phyloP scores from a whole-genome alignment of 805 yeast species.

The Metschnikowia hibisci region DNA sequence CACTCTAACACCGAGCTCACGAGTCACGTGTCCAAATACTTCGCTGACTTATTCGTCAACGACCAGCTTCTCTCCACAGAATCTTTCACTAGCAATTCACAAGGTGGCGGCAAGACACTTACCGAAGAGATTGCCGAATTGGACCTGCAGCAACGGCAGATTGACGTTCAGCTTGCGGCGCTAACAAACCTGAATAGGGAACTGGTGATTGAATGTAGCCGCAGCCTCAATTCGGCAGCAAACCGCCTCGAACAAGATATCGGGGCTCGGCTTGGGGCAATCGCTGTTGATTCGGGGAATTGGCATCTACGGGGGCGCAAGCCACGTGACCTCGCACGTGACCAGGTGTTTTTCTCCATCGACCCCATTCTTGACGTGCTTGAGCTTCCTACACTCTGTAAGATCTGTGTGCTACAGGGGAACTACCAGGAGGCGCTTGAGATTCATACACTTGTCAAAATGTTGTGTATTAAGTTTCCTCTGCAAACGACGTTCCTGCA shows the following conservation, averaged over 20 bases:
- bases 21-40: constrained; percentile 25
- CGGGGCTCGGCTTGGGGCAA: constrained; percentile 17
- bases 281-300: constrained; percentile 8
- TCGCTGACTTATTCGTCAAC: constrained; percentile 43
- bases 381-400: constrained; percentile 78
- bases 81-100: constrained; percentile 36
- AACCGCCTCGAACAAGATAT: constrained; percentile 7
- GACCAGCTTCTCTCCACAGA: constrained; percentile 47
- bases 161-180: constrained; percentile 45
- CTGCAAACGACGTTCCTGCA: constrained; percentile 48
- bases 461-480: constrained; percentile 69
- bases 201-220: constrained; percentile 39
- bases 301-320: constrained; percentile 13
- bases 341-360: constrained; percentile 52
- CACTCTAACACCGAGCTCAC: constrained; percentile 19
- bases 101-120: constrained; percentile 26
- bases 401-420: constrained; percentile 81
- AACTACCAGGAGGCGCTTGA: constrained; percentile 89
- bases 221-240: constrained; percentile 25
- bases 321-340: constrained; percentile 14
- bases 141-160: constrained; percentile 49
- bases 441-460: constrained; percentile 66
- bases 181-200: constrained; percentile 41
- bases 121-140: constrained; percentile 74
- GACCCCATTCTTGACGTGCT: constrained; percentile 72